Conservation (phyloP, 2,329 filamentous ascomycete species). For the Eutypa lata region DNA sequence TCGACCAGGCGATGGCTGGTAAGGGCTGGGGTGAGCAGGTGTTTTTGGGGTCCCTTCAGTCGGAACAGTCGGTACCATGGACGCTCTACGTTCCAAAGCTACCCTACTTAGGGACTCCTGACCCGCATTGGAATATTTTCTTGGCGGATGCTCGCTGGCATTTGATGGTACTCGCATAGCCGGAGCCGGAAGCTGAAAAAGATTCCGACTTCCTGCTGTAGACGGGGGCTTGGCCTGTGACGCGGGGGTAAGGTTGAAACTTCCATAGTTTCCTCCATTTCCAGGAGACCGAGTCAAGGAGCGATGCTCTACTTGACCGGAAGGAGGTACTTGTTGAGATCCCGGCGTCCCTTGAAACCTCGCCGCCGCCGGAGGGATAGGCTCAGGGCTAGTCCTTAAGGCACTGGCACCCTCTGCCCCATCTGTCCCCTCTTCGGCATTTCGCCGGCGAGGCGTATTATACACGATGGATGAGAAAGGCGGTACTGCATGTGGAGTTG, state of each 20-base stretch:
- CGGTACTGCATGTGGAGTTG: constrained; percentile 30
- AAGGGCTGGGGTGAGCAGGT: constrained; percentile 11
- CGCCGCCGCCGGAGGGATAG: constrained; percentile 18
- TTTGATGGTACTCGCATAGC: constrained; percentile 42
- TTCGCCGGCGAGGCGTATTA: constrained; percentile 20
- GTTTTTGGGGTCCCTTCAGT: constrained; percentile 9
- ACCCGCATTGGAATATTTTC: constrained; percentile 8
- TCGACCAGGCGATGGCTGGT: constrained; percentile 22
- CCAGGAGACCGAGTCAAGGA: constrained; percentile 36
- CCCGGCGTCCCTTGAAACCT: constrained; percentile 5
- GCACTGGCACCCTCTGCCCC: constrained; percentile 17
- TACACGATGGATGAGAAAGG: constrained; percentile 26
- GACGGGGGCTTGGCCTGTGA: constrained; percentile 11
- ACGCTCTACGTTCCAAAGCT: constrained; percentile 34
- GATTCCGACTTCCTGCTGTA: constrained; percentile 26
- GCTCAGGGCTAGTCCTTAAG: constrained; percentile 23
- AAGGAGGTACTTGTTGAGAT: no score
- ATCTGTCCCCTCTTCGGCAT: constrained; percentile 2
- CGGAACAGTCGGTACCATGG: constrained; percentile 20
- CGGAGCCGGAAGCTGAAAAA: constrained; percentile 53
- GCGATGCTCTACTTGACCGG: constrained; percentile 34
- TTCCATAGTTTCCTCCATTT: constrained; percentile 48
- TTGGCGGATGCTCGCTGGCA: constrained; percentile 17
- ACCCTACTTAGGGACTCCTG: constrained; percentile 21
- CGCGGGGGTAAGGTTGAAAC: constrained; percentile 45